Percentiles rank a stretch among this genome's conserved stretches.
Conservation (phyloP, 306 rosid species). For the Glycine soja region DNA sequence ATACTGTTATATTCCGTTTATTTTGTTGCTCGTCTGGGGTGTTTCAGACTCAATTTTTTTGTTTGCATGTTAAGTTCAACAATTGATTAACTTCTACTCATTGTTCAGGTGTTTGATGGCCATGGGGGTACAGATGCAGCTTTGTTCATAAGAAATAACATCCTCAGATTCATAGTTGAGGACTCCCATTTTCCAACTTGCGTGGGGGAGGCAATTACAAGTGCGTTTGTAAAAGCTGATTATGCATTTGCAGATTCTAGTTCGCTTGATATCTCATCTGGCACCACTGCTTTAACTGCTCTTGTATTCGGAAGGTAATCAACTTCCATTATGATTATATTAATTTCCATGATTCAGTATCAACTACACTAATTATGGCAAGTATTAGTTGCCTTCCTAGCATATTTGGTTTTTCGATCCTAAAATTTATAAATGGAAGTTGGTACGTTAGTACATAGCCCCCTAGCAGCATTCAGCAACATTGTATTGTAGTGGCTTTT, state of each 20-base stretch:
- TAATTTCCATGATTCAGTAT: constrained; percentile 11
- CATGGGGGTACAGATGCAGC: constrained; percentile 90
- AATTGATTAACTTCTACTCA: constrained; percentile 27
- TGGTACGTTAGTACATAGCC: not conserved
- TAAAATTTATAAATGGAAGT: not conserved
- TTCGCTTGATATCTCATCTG: constrained; percentile 82
- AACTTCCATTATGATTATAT: constrained; percentile 29
- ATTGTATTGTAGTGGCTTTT: not conserved
- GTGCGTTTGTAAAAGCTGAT: constrained; percentile 81
- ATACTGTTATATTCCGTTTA: not conserved
- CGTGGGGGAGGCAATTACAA: constrained; percentile 66
- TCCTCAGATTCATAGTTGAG: constrained; percentile 73
- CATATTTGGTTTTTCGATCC: not conserved
- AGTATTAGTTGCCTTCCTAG: not conserved
- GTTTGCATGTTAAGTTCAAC: constrained; percentile 4
- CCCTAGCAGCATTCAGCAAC: not conserved
- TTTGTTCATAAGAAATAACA: constrained; percentile 68
- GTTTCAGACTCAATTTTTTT: not conserved
- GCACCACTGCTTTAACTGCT: constrained; percentile 84
- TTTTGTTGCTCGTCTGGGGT: constrained; percentile 3
- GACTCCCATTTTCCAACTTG: constrained; percentile 72
- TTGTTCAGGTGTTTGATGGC: constrained; percentile 80
- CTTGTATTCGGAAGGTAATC: constrained; percentile 68
- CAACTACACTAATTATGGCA: constrained; percentile 17
- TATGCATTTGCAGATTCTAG: constrained; percentile 81